A percentile compares a stretch with the other conserved stretches of the same genome.
phyloP scores from a whole-genome alignment of 192 early-diverging fungal species.

The Mortierella claussenii region DNA sequence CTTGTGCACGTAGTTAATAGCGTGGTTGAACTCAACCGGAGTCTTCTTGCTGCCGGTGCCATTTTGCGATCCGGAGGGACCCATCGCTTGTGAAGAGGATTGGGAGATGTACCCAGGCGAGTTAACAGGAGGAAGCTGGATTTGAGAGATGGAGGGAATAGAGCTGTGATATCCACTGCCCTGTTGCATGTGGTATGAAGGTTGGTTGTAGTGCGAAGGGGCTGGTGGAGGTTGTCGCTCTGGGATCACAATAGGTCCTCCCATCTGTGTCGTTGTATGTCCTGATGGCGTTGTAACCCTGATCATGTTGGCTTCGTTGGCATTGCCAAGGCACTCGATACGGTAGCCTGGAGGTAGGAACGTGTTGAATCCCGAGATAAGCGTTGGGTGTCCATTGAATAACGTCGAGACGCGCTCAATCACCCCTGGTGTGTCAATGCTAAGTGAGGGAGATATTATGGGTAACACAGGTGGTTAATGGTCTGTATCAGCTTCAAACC shows the following conservation, averaged over 20 bases:
- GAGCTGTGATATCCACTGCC: conserved; percentile 51
- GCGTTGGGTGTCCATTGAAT: conserved; percentile 87
- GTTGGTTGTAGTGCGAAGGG: conserved; percentile 42
- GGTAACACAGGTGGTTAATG: not conserved
- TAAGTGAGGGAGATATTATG: not conserved
- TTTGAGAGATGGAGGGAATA: conserved; percentile 41
- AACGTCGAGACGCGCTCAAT: conserved; percentile 97
- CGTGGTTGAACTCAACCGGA: conserved; percentile 97
- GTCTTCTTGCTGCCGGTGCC: conserved; percentile 60
- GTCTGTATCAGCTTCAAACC: not conserved
- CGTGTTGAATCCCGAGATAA: conserved; percentile 99
- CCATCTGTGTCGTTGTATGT: conserved; percentile 63
- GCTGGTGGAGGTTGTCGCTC: conserved; percentile 33
- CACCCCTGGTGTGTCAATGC: conserved; percentile 97
- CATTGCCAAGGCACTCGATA: conserved; percentile 90
- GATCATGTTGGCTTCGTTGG: conserved; percentile 77
- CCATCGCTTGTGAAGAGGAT: conserved; percentile 14
- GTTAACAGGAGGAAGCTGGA: conserved; percentile 38
- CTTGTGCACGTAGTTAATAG: conserved; percentile 99
- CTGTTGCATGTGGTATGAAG: conserved; percentile 49
- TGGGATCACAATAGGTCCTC: conserved; percentile 52
- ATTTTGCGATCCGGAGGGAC: conserved; percentile 46
- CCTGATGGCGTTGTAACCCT: conserved; percentile 90
- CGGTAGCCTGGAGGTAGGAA: conserved; percentile 98
- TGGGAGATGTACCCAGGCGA: conserved; percentile 41